Evolutionary conservation across 2,329 filamentous ascomycete genomes (phyloP), one percentile per base, ranked within the genome.

Genomic region (Boeremia lycopersici): DNA sequence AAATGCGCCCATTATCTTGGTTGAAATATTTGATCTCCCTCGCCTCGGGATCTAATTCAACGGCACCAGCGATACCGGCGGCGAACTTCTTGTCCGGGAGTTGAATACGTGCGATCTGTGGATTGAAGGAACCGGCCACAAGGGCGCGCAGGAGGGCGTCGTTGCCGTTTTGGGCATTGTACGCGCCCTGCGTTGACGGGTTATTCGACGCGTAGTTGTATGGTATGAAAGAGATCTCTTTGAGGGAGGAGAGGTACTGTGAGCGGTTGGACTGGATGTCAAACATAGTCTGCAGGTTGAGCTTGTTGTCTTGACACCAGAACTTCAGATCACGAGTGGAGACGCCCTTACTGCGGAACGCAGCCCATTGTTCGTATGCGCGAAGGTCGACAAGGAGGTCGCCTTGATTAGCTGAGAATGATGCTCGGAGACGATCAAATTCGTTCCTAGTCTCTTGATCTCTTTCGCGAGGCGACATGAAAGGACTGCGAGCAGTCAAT

Each of bases 71-170:
- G 60, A 96, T 85, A 2, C 90, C 91, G 31, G 88, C 86, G 11
- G 90, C 90, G 74, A 96, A 99, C 75, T 97, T 98, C 79, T 96
- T 96, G 77, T 96, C 91, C 0, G 95, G 95, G 64, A 97, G 91
- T 61, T 92, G 89, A 70, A 99, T 96, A 48, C 93, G 86, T 12
- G 92, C 92, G 61, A 97, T 86, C 75, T 98, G 93, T 0, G 95
- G 95, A 35, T 79, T 79, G 74, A 84, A 82, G 3, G 81, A 75
- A 12, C 77, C 81, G 2, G 81, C 81, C 8, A 81, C 74, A 13
- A 82, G 69, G 4, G 79, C 78, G 26, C 80, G 79, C 4, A 82
- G 57, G 2, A 82, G 75, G 0, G 76, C 72, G 19, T 76, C 76
- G 55, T 79, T 79, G 41, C 70, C 66, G 50, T 79, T 79, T 60